phyloP scores from a whole-genome alignment of 2,329 filamentous ascomycete species.

The Exophiala lecanii-corni region DNA sequence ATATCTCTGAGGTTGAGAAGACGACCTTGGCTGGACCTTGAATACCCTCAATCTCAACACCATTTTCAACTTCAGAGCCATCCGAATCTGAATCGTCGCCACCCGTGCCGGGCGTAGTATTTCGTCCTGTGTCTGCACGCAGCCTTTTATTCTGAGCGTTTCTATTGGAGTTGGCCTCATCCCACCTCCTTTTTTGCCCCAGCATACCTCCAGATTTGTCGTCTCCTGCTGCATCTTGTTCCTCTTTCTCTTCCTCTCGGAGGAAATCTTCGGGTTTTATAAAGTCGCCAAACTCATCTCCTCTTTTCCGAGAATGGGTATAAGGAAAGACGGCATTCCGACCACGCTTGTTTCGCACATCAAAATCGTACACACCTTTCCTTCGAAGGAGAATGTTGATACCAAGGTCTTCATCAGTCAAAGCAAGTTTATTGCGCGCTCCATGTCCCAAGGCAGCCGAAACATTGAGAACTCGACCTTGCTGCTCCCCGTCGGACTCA shows the following conservation, averaged over 20 bases:
- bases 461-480: conserved; percentile 85
- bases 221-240: conserved; percentile 56
- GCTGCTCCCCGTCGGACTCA: conserved; percentile 82
- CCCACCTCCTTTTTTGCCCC: conserved; percentile 93
- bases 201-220: conserved; percentile 57
- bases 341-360: conserved; percentile 85
- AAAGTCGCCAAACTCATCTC: conserved; percentile 88
- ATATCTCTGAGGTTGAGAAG: conserved; percentile 58
- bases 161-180: conserved; percentile 54
- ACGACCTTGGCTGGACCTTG: conserved; percentile 73
- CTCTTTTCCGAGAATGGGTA: conserved; percentile 69
- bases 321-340: conserved; percentile 90
- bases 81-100: conserved; percentile 55
- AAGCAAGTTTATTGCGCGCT: conserved; percentile 75
- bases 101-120: conserved; percentile 30
- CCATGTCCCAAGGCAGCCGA: conserved; percentile 80
- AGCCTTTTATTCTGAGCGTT: conserved; percentile 33
- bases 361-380: conserved; percentile 88
- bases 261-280: conserved; percentile 93
- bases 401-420: conserved; percentile 85
- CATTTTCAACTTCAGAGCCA: conserved; percentile 50
- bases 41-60: conserved; percentile 39
- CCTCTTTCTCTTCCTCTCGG: conserved; percentile 83
- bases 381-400: conserved; percentile 85
- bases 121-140: conserved; percentile 7